These are phyloP conservation scores for Neltuma alba DNA, from an alignment of 306 rosid species.

Conservation along the genomic window DNA sequence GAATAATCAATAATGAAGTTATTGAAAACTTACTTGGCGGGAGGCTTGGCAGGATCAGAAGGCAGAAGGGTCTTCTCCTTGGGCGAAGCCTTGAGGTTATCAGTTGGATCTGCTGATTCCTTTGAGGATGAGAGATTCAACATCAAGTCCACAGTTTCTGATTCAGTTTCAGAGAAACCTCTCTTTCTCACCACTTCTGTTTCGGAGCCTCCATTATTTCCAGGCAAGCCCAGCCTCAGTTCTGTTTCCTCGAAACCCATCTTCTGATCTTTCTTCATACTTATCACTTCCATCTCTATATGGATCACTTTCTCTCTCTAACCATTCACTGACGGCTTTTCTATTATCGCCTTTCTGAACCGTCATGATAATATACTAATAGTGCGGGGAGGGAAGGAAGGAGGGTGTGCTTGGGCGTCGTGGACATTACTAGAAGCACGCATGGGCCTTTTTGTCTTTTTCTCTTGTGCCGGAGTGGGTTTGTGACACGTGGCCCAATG, in stretches of 20 bases:
- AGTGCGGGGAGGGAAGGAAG: constrained; percentile 28
- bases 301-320: constrained; percentile 41
- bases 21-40: constrained; percentile 67
- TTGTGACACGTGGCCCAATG: constrained; percentile 56
- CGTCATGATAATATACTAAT: constrained; percentile 43
- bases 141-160: constrained; percentile 50
- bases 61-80: constrained; percentile 55
- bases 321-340: constrained; percentile 31
- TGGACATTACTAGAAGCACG: constrained; percentile 55
- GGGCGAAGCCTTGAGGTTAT: constrained; percentile 43
- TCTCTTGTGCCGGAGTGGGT: background rate
- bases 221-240: constrained; percentile 76
- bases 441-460: constrained; percentile 40
- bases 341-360: constrained; percentile 32
- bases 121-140: constrained; percentile 63
- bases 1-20: too few relatives aligned
- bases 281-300: constrained; percentile 36
- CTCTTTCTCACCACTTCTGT: constrained; percentile 54
- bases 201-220: constrained; percentile 37
- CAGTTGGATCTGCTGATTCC: constrained; percentile 43
- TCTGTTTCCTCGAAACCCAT: constrained; percentile 76
- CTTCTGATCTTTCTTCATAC: constrained; percentile 32
- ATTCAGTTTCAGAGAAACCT: constrained; percentile 55
- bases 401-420: constrained; percentile 45
- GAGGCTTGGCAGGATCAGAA: constrained; percentile 76